Percentiles rank a stretch among this genome's conserved stretches.
Conservation (phyloP, 225 moss, liverwort and hornwort genomes). For the Climacium dendroides region DNA sequence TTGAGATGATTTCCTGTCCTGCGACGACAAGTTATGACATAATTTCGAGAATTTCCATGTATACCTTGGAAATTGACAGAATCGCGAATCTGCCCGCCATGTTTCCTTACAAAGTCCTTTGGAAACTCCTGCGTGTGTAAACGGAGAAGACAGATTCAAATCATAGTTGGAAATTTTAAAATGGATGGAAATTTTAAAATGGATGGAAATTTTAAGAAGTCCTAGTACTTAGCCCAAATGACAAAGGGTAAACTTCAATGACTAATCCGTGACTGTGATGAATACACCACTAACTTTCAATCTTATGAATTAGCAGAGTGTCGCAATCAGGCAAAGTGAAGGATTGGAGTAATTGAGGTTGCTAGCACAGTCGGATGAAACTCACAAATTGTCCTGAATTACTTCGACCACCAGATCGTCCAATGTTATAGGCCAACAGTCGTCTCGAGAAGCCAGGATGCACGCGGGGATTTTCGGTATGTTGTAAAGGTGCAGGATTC, state of each 20-base stretch:
- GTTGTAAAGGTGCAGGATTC: background rate
- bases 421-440: background rate
- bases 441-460: background rate
- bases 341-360: too few species aligned
- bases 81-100: background rate
- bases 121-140: background rate
- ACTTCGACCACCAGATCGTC: rapidly evolving
- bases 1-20: background rate
- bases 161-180: background rate
- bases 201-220: background rate
- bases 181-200: too few species aligned
- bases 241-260: background rate
- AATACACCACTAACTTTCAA: background rate
- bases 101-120: background rate
- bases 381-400: background rate
- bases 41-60: background rate
- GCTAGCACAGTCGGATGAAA: background rate
- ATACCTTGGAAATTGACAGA: background rate
- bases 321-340: too few species aligned
- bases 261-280: background rate
- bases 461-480: too few species aligned
- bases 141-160: background rate
- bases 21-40: background rate
- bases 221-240: too few species aligned
- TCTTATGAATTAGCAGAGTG: background rate